Base-by-base conservation (phyloP, 2,329 filamentous ascomycete species). In the Allantophomopsis lycopodina region DNA sequence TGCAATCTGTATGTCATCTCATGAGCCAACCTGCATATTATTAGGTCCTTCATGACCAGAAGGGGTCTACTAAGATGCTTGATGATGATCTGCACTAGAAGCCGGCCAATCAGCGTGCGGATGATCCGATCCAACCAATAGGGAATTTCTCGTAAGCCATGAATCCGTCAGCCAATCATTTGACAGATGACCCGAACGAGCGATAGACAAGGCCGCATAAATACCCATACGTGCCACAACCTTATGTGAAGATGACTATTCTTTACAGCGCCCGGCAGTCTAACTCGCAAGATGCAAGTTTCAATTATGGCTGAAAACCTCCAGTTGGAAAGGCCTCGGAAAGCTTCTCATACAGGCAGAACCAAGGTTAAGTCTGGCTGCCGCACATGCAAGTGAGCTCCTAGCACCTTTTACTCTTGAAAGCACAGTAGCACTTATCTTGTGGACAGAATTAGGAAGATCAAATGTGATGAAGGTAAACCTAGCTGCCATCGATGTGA, bases 401-500 rank as follows among this genome's bases (percentile, higher is more conserved):
- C 10, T 42, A 14, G 36, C 40, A 44, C 35, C 43, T 16, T 36
- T 40, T 36, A 38, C 37, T 28, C 14, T 36, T 15, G 34, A 13
- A 28, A 31, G 23, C 7, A 28, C 23, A 28, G 23, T 28, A 28
- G 11, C 23, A 12, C 23, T 28, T 28, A 28, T 28, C 14, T 12
- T 12, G 35, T 33, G 6, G 7, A 17, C 40, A 73, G 69, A 53
- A 63, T 70, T 23, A 66, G 71, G 35, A 67, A 70, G 42, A 64
- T 74, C 41, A 74, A 74, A 50, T 76, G 71, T 51, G 71, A 73
- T 45, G 71, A 75, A 54, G 56, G 54, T 14, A 71, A 68, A 41
- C 71, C 71, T 1, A 57, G 53, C 32, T 76, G 72, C 46, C 53
- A 62, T 32, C 65, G 68, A 42, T 76, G 72, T 49, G 45, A 55